Evolutionary conservation across 2,329 filamentous ascomycete species (phyloP), one percentile per base, ranked within the genome.

Genomic region (Colletotrichum coccodes): DNA sequence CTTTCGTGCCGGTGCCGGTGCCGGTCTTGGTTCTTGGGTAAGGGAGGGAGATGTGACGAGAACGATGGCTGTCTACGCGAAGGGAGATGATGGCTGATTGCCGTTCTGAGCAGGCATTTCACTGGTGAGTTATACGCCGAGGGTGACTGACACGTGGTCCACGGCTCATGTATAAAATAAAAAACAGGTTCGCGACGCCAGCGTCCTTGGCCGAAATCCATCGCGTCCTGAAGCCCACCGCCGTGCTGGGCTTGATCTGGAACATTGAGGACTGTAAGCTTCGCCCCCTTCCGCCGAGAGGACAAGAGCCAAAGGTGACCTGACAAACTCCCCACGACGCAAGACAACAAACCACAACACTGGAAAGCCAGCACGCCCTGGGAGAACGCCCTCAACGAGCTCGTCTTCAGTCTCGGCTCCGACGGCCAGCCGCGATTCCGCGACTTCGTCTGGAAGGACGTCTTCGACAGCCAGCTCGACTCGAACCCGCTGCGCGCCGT

Each of bases 211-310:
- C 82, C 52, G 91, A 93, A 73, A 91, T 94, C n/a, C 85, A 89
- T 72, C 86, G 91, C 53, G 85, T 92, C 0, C 79, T 94, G 54
- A 86, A 86, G 73, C 89, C 89, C 0, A 85, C 85, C 7, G 87
- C 86, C 7, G 83, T 83, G 32, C 82, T 94, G 32, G 91, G 89
- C 16, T 78, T 92, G 76, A 90, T 94, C 60, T 94, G 92, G 92
- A 94, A 93, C 73, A 82, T 91, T 68, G 91, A 93, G 76, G 89
- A 92, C 71, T 93, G 90, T 91, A 79, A 74, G 85, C 62, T 56
- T 18, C 38, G 23, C 7, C 23, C 18, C n/a, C 52, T 18, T 12
- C 32, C n/a, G 3, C 11, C 3, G 46, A 32, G 6, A 23, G 16
- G 9, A 12, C n/a, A 11, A 28, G 23, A 12, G 46, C 42, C 26